Conservation (phyloP, 2,329 filamentous ascomycete species). For the Aurifilum marmelostoma region DNA sequence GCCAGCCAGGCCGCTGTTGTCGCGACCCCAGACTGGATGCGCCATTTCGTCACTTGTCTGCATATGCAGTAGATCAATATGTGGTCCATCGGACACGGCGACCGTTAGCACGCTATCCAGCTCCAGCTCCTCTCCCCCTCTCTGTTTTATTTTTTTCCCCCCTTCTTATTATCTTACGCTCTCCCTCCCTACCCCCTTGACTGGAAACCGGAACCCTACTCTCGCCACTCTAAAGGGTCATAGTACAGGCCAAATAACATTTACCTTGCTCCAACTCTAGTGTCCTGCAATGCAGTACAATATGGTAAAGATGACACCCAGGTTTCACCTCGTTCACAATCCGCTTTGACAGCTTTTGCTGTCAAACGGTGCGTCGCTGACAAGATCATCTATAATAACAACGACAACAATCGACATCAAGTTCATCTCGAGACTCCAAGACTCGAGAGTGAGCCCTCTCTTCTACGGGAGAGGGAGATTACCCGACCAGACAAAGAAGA, state of each 20-base stretch:
- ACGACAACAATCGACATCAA: background rate
- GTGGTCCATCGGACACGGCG: background rate
- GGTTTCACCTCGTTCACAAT: background rate
- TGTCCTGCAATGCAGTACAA: background rate
- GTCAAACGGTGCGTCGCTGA: conserved; percentile 14
- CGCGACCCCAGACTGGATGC: background rate
- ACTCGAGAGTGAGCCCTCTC: too few relatives aligned
- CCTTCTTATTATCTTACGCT: background rate
- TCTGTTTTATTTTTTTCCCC: background rate
- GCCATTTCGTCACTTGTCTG: background rate
- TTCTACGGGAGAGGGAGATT: background rate
- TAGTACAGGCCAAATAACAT: background rate
- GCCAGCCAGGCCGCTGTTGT: background rate
- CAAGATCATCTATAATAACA: background rate
- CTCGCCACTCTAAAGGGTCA: background rate
- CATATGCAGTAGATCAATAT: background rate
- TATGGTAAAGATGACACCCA: conserved; percentile 15
- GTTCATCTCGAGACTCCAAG: background rate
- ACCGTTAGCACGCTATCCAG: background rate
- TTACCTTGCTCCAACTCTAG: background rate
- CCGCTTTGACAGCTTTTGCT: conserved; percentile 15
- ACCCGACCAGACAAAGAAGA: background rate
- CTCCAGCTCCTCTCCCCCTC: background rate
- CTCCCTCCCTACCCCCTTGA: background rate
- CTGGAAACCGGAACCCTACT: background rate